Evolutionary conservation across 306 rosid species (phyloP).

Genomic region (Casuarina glauca): DNA sequence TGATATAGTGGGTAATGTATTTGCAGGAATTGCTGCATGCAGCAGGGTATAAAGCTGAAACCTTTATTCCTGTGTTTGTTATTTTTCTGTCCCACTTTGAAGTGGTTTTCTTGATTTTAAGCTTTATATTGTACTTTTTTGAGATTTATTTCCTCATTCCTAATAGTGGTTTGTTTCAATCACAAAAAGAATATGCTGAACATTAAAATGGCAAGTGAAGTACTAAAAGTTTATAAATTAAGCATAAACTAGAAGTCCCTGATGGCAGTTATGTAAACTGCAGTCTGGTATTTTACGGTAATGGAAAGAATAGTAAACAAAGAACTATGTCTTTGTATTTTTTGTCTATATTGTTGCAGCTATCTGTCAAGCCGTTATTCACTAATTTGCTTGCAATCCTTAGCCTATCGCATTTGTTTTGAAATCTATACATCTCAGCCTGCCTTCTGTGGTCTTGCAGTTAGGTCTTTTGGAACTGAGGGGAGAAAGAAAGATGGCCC

Average conservation of each 20-base stretch:
- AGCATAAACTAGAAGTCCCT: neutral
- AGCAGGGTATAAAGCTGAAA: neutral
- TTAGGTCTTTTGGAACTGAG: constrained; percentile 78
- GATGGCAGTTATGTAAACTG: neutral
- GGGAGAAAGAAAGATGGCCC: constrained; percentile 72
- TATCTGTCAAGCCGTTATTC: neutral
- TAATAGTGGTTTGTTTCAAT: neutral
- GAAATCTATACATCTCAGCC: constrained; percentile 17
- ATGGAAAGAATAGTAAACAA: neutral
- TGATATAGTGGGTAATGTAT: neutral
- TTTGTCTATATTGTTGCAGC: neutral
- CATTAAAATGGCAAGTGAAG: neutral
- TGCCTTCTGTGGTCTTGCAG: constrained; percentile 43
- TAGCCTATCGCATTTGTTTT: neutral
- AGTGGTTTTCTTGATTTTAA: neutral
- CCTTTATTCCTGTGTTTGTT: neutral
- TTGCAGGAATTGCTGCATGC: neutral
- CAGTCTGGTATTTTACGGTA: neutral
- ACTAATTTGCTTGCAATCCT: neutral
- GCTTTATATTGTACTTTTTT: neutral
- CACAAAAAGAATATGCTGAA: neutral
- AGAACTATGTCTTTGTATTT: neutral
- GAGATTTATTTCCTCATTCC: neutral
- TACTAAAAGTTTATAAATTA: neutral
- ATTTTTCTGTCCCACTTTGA: neutral